Conservation (phyloP, 768 basidiomycete species). For the Lactarius evosmus region DNA sequence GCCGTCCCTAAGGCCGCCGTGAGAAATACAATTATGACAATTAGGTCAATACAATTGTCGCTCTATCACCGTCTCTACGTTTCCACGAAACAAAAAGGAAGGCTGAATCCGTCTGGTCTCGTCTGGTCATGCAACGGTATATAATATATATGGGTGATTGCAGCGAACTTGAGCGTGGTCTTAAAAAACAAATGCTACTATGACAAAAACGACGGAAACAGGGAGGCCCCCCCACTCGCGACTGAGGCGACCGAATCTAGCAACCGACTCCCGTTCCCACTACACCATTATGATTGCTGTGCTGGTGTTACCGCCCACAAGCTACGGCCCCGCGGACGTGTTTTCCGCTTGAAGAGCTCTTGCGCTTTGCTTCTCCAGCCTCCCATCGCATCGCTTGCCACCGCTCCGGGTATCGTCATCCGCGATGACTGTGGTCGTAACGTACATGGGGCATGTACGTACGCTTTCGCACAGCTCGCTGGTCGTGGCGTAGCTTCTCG, state of each 20-base stretch:
- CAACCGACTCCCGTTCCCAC: not conserved
- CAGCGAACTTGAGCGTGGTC: not conserved
- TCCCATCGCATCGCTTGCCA: not conserved
- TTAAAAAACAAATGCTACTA: not conserved
- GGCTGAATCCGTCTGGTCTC: too few species aligned
- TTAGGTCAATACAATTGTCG: not conserved
- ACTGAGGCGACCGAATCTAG: not conserved
- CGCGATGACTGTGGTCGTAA: slow-evolving; percentile 12
- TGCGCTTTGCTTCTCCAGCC: slow-evolving; percentile 21
- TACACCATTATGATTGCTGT: not conserved
- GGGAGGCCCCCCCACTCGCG: too few species aligned
- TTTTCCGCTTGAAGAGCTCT: slow-evolving; percentile 17
- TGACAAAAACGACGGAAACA: not conserved
- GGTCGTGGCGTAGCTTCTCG: slow-evolving; percentile 2
- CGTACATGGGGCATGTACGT: slow-evolving; percentile 14
- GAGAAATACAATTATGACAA: not conserved
- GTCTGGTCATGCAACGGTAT: not conserved
- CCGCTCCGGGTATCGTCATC: slow-evolving; percentile 15
- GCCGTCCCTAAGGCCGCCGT: not conserved
- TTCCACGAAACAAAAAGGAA: too few species aligned
- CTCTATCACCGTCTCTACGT: not conserved
- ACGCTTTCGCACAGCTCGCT: slow-evolving; percentile 3
- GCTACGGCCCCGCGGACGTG: not conserved
- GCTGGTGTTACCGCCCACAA: slow-evolving; percentile 5
- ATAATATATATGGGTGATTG: not conserved